These are phyloP conservation scores for Fusarium illudens DNA, from an alignment of 2,329 filamentous ascomycete genomes.

Conservation along the genomic window DNA sequence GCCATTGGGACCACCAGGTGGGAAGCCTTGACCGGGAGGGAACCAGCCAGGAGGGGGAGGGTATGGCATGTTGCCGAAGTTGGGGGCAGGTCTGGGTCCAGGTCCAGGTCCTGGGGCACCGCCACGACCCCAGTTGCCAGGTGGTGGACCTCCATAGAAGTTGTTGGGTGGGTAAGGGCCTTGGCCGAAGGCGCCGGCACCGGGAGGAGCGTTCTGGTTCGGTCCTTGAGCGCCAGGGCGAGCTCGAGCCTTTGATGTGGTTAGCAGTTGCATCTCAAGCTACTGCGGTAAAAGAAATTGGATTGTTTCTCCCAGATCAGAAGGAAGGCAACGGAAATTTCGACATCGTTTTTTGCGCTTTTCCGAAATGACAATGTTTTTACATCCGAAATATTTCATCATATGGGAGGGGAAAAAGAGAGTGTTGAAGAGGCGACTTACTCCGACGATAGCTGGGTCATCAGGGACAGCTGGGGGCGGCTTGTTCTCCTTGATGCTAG, in stretches of 20 bases:
- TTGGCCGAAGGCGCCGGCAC: conserved; percentile 52
- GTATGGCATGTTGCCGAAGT: conserved; percentile 80
- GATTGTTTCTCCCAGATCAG: conserved; percentile 67
- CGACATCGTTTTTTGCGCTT: conserved; percentile 96
- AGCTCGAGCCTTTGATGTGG: conserved; percentile 50
- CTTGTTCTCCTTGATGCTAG: conserved; percentile 76
- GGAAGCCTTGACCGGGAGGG: conserved; percentile 79
- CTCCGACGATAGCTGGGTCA: conserved; percentile 95
- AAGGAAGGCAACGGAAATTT: conserved; percentile 99
- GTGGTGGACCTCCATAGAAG: conserved; percentile 60
- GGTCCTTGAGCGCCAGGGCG: conserved; percentile 48
- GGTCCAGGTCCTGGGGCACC: conserved; percentile 64
- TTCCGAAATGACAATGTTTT: conserved; percentile 85
- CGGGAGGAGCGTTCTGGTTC: conserved; percentile 47
- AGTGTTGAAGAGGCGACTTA: conserved; percentile 67
- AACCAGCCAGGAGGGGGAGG: conserved; percentile 82
- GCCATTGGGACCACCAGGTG: conserved; percentile 54
- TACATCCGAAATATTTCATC: conserved; percentile 99
- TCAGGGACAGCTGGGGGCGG: conserved; percentile 83
- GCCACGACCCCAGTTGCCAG: conserved; percentile 64
- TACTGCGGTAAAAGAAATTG: conserved; percentile 20
- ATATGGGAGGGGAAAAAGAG: conserved; percentile 57
- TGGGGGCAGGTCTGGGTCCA: conserved; percentile 62
- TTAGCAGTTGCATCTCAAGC: conserved; percentile 43
- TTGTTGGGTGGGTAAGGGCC: conserved; percentile 56